Base-by-base conservation (phyloP, 495 filamentous ascomycete species). In the Penicillium samsonianum region DNA sequence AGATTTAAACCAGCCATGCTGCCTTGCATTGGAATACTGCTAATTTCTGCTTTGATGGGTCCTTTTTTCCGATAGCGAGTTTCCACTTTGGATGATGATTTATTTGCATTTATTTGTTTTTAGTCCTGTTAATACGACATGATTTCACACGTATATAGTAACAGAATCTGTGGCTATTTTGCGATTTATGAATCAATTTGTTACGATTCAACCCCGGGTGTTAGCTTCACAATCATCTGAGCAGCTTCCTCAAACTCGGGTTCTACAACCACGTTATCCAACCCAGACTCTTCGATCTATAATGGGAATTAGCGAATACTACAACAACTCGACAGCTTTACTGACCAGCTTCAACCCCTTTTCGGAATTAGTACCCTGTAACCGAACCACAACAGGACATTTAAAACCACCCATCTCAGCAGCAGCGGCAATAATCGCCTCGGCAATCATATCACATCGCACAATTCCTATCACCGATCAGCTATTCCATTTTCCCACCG, bases 401-500 rank as follows among this genome's bases (percentile, higher is more conserved):
- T 60, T 61, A 44, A 72, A 70, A 2, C 63, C 63, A 3, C 63
- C 65, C 14, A 52, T 53, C 5, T 54, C 45, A 10, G 41, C 17
- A 6, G 65, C 67, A 5, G 69, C 70, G 23, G 61, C 60, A 45
- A 73, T 12, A 19, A 73, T 70, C 23, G 69, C 66, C 35, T 68
- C 63, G 10, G 70, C 70, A 30, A 73, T 70, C 70, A 73, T 73
- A 53, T 73, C 68, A 25, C 70, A 73, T 4, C 70, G 70, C 28
- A 73, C 63, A 52, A 73, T 73, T 0, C 70, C 70, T 73, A 31
- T 1, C 14, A 31, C 55, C 9, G 0, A 37, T 53, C 40, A 52
- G 25, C 45, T 6, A 5, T 28, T 26, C 25, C 28, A 4, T 31
- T 5, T 9, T 28, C n/a, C 7, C 2, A 17, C 7, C 9, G 35